Evolutionary conservation across 495 filamentous ascomycete species (phyloP).

Genomic region (Astrocystis sublimbata): DNA sequence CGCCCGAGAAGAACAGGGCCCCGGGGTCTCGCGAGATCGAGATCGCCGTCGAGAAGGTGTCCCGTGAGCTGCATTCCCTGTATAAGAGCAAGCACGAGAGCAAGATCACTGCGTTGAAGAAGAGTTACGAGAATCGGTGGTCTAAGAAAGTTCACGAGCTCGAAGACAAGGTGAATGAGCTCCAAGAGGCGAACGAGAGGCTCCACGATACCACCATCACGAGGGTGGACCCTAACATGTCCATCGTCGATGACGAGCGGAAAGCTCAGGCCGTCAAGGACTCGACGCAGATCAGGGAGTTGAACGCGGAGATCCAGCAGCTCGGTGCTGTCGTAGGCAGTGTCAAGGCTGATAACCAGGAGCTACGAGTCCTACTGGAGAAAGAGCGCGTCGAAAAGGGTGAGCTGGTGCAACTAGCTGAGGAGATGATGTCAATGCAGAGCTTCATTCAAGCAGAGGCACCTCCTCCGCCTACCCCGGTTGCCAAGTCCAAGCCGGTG

Average conservation of each 20-base stretch:
- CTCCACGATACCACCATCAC: constrained; percentile 67
- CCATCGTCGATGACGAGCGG: constrained; percentile 48
- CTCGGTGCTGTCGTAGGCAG: constrained; percentile 66
- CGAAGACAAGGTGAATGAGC: constrained; percentile 65
- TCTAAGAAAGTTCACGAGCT: constrained; percentile 80
- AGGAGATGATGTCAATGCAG: constrained; percentile 77
- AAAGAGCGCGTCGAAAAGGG: constrained; percentile 88
- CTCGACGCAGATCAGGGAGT: constrained; percentile 55
- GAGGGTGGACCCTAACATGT: constrained; percentile 52
- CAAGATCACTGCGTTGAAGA: constrained; percentile 92
- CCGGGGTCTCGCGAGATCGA: constrained; percentile 59
- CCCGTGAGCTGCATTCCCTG: constrained; percentile 82
- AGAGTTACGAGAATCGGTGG: constrained; percentile 87
- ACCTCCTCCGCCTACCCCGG: constrained; percentile 17
- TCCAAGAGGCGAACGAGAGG: constrained; percentile 72
- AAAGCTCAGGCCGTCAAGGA: constrained; percentile 53
- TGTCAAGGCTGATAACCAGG: constrained; percentile 64
- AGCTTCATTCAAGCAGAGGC: constrained; percentile 26
- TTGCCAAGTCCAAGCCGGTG: constrained; percentile 17
- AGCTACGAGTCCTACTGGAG: constrained; percentile 65
- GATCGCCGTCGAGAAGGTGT: constrained; percentile 88
- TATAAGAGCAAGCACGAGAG: constrained; percentile 97
- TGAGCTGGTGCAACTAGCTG: constrained; percentile 86
- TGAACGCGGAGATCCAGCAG: constrained; percentile 68
- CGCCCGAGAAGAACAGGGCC: constrained; percentile 32